Evolutionary conservation across 23 red algal genomes (phyloP).

Genomic region (Chondrus crispus): DNA sequence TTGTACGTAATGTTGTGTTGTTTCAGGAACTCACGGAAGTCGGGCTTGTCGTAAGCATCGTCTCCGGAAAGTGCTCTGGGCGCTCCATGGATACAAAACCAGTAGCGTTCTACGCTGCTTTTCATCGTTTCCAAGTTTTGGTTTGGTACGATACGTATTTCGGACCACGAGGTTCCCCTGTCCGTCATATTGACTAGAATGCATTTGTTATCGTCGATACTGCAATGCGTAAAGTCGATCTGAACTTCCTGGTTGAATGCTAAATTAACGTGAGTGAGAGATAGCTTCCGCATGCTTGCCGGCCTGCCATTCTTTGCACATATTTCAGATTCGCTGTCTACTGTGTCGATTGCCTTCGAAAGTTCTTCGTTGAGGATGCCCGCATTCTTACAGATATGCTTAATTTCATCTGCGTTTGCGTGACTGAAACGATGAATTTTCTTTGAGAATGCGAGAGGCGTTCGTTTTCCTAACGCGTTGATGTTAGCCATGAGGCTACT

Average conservation of each 20-base stretch:
- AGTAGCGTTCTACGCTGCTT: background rate
- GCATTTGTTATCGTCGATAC: background rate
- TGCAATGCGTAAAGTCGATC: background rate
- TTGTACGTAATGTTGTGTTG: conserved; percentile 11
- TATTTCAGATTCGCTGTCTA: background rate
- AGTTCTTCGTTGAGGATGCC: background rate
- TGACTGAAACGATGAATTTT: conserved; percentile 3
- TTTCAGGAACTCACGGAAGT: background rate
- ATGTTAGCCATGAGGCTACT: background rate
- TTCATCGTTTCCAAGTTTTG: background rate
- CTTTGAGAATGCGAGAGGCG: background rate
- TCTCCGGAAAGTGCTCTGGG: background rate
- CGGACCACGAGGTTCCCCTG: background rate
- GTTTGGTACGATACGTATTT: background rate
- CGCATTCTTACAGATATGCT: background rate
- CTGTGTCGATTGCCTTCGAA: background rate
- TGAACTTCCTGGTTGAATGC: background rate
- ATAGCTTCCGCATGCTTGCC: background rate
- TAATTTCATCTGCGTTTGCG: background rate
- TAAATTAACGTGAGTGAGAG: background rate
- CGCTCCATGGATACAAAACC: background rate
- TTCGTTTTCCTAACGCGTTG: background rate
- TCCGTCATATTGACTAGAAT: background rate
- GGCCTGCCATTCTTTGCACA: background rate
- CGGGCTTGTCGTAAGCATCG: conserved; percentile 21